Percentiles rank a stretch among this genome's conserved stretches.
phyloP scores from a whole-genome alignment of 2,329 filamentous ascomycete genomes.

The Colletotrichum abscissum region DNA sequence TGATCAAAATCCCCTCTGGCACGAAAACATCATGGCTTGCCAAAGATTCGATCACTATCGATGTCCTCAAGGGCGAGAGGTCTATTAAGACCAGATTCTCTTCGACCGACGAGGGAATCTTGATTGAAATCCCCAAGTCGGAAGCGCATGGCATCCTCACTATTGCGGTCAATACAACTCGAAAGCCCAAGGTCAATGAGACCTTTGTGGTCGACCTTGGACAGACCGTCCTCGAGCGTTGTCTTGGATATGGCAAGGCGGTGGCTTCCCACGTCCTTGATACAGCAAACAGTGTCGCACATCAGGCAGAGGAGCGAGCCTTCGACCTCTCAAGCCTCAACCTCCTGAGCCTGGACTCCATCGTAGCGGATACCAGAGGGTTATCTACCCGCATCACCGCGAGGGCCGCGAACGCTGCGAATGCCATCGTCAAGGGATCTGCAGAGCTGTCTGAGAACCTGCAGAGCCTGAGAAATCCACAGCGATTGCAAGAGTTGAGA shows the following conservation, averaged over 20 bases:
- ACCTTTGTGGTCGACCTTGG: slow-evolving; percentile 71
- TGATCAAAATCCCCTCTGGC: slow-evolving; percentile 63
- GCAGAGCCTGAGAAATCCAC: slow-evolving; percentile 44
- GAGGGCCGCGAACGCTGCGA: slow-evolving; percentile 9
- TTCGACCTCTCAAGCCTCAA: slow-evolving; percentile 8
- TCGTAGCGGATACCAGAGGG: slow-evolving; percentile 11
- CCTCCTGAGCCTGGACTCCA: not conserved
- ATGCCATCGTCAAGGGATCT: slow-evolving; percentile 21
- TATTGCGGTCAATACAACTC: slow-evolving; percentile 67
- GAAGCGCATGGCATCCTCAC: slow-evolving; percentile 70
- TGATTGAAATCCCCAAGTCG: slow-evolving; percentile 62
- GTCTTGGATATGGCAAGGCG: slow-evolving; percentile 55
- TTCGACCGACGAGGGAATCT: slow-evolving; percentile 60
- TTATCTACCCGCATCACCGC: slow-evolving; percentile 18
- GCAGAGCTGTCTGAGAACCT: slow-evolving; percentile 37
- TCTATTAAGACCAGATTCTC: slow-evolving; percentile 61
- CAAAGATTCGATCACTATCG: slow-evolving; percentile 66
- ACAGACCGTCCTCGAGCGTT: slow-evolving; percentile 56
- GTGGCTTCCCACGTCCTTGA: slow-evolving; percentile 55
- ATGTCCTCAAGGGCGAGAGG: slow-evolving; percentile 61
- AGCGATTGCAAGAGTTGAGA: slow-evolving; percentile 46
- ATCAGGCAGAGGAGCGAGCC: slow-evolving; percentile 42
- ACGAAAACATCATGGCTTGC: slow-evolving; percentile 66
- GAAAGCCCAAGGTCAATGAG: slow-evolving; percentile 70
- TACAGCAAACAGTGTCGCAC: slow-evolving; percentile 43